Percentiles rank a stretch among this genome's conserved stretches.
These are phyloP conservation scores for Aspergillus pseudonomiae DNA, from an alignment of 2,329 filamentous ascomycete genomes.

Conservation along the genomic window DNA sequence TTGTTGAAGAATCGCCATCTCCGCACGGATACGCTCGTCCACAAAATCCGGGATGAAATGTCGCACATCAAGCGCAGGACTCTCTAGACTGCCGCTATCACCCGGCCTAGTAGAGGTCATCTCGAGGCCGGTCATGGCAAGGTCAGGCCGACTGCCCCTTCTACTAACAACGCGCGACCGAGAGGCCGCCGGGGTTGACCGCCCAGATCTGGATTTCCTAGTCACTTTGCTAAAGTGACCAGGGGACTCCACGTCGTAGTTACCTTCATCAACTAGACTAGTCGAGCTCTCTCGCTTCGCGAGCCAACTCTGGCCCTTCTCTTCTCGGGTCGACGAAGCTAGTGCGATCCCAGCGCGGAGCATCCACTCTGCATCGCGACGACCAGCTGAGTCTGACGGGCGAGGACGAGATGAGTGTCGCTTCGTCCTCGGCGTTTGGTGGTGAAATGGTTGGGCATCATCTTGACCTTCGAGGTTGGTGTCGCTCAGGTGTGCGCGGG, in stretches of 20 bases:
- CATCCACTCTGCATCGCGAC: conserved; percentile 58
- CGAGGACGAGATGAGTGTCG: conserved; percentile 8
- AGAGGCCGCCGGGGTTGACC: conserved; percentile 37
- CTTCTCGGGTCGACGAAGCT: conserved; percentile 59
- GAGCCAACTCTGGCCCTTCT: conserved; percentile 66
- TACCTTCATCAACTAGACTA: conserved; percentile 48
- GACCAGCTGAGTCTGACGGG: conserved; percentile 10
- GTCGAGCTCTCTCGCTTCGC: conserved; percentile 59
- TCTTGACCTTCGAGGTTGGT: conserved; percentile 36
- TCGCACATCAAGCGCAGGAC: conserved; percentile 17
- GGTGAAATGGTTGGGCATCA: conserved; percentile 28
- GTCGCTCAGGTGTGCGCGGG: conserved; percentile 37
- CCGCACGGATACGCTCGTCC: conserved; percentile 45
- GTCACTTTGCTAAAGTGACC: conserved; percentile 28
- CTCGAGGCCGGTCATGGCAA: conserved; percentile 22
- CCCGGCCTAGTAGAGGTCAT: conserved; percentile 9
- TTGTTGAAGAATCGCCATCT: conserved; percentile 39
- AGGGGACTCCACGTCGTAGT: conserved; percentile 33
- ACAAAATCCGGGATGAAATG: conserved; percentile 53
- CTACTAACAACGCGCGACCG: conserved; percentile 38
- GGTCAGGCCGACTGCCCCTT: conserved; percentile 30
- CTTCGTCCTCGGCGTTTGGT: conserved; percentile 16
- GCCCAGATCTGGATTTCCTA: conserved; percentile 37
- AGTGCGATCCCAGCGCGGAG: conserved; percentile 61
- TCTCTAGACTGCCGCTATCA: not conserved